These are phyloP conservation scores for Thamnidium elegans DNA, from an alignment of 192 early-diverging fungal genomes.

Conservation along the genomic window DNA sequence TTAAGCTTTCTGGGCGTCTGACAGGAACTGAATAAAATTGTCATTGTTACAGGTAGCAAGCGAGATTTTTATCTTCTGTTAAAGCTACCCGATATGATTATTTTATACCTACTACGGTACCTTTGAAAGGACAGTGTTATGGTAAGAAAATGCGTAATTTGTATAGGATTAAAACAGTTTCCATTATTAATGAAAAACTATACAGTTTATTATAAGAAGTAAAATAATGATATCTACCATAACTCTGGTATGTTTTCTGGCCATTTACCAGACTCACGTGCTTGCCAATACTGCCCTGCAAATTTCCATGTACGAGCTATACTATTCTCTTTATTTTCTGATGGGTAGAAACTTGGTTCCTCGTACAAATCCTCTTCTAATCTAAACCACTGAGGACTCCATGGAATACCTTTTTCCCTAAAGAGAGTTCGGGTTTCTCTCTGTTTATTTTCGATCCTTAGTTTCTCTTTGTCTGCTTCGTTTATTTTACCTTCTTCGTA, in stretches of 20 bases:
- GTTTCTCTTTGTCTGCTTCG: slow-evolving; percentile 79
- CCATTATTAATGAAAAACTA: no score
- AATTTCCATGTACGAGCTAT: slow-evolving; percentile 72
- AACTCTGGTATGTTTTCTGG: slow-evolving; percentile 30
- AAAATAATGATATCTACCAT: slow-evolving; percentile 26
- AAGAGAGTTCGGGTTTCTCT: slow-evolving; percentile 68
- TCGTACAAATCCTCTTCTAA: slow-evolving; percentile 50
- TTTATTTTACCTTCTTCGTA: slow-evolving; percentile 75
- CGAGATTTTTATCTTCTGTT: no score
- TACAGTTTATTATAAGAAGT: no score
- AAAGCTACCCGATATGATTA: no score
- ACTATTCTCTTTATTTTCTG: slow-evolving; percentile 30
- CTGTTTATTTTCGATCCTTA: slow-evolving; percentile 82
- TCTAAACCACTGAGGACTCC: slow-evolving; percentile 7
- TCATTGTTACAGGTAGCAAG: no score
- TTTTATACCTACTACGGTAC: no score
- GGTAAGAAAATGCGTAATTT: no score
- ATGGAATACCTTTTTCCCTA: slow-evolving; percentile 49
- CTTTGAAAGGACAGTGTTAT: no score
- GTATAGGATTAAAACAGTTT: no score
- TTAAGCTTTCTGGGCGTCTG: no score
- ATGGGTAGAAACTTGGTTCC: no score
- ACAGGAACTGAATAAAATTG: no score
- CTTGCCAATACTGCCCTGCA: slow-evolving; percentile 83
- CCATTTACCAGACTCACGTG: slow-evolving; percentile 42